phyloP scores from a whole-genome alignment of 441 rosid species.

The Erysimum pusillum region DNA sequence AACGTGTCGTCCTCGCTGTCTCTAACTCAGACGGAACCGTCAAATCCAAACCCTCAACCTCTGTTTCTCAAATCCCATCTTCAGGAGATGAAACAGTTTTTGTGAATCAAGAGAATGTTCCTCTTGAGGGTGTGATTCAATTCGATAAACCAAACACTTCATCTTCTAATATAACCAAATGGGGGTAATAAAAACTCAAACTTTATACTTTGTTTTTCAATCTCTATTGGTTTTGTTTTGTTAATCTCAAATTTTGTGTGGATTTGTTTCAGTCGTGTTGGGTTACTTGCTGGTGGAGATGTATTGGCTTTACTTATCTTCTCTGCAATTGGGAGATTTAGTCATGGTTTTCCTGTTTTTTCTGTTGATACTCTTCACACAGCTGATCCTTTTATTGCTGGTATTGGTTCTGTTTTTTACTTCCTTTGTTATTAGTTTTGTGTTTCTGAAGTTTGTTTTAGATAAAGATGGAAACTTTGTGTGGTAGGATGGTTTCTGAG shows the following conservation, averaged over 20 bases:
- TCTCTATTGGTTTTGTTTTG: not conserved
- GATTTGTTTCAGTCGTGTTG: constrained; percentile 62
- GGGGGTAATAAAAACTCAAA: constrained; percentile 63
- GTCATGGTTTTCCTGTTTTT: constrained; percentile 80
- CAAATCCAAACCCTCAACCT: constrained; percentile 56
- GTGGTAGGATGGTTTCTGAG: constrained; percentile 87
- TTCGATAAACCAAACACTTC: constrained; percentile 74
- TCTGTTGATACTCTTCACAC: constrained; percentile 76
- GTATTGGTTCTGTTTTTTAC: constrained; percentile 44
- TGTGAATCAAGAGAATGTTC: constrained; percentile 70
- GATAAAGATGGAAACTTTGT: constrained; percentile 20
- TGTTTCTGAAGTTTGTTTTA: not conserved
- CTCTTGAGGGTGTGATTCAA: constrained; percentile 91
- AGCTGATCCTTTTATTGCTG: constrained; percentile 93
- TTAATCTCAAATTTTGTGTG: constrained; percentile 3
- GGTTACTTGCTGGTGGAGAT: constrained; percentile 90
- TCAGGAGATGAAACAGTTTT: constrained; percentile 55
- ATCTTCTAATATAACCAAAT: constrained; percentile 62
- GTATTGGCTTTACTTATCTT: constrained; percentile 79
- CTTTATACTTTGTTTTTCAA: not conserved
- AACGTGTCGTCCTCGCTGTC: constrained; percentile 50
- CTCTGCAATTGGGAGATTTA: constrained; percentile 88
- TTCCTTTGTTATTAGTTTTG: not conserved
- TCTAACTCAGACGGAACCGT: constrained; percentile 71
- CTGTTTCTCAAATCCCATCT: constrained; percentile 47